Base-by-base conservation (phyloP, 140 eudicot species). In the Oenanthe javanica region DNA sequence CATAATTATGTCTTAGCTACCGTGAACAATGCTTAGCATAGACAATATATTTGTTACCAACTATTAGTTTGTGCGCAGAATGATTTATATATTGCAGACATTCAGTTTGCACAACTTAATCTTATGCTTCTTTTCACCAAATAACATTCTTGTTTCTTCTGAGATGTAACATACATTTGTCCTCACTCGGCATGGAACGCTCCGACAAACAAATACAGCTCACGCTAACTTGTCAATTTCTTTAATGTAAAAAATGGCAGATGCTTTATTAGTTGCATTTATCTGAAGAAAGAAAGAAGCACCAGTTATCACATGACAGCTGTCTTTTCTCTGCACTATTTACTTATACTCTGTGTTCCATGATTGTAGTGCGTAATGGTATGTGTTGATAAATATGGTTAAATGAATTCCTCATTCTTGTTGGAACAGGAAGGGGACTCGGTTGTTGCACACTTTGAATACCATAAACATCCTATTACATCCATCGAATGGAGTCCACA, bases 401-500 rank as follows among this genome's bases (percentile, higher is more conserved):
- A 7, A 7, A 6, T 75, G 43, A 25, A 13, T 48, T 47, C 3
- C 8, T 67, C 9, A 18, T 23, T 73, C 19, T 46, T 36, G 51
- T 61, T 61, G 27, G 2, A 61, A 78, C 88, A 95, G 99, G 96
- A 87, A 69, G 96, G 93, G 71, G 95, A 90, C 77, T 77, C 95
- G 21, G 90, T 89, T n/a, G 92, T 92, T 81, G 97, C 97, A 0
- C 95, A 92, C 81, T 95, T 92, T 61, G 87, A 90, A 52, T 95
- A 95, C 87, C 99, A 95, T 80, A 95, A 92, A 81, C 99, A 88
- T 78, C 97, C 99, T 19, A 89, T 95, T 75, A 90, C 99, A 79
- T 95, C 99, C 51, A 95, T 92, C 18, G 99, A 92, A 77, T 95
- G 99, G 99, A 92, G 99, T 64, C 97, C 96, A 7, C 96, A 92